Evolutionary conservation across 2,329 filamentous ascomycete species (phyloP).

Genomic region (Drechslerella stenobrocha): DNA sequence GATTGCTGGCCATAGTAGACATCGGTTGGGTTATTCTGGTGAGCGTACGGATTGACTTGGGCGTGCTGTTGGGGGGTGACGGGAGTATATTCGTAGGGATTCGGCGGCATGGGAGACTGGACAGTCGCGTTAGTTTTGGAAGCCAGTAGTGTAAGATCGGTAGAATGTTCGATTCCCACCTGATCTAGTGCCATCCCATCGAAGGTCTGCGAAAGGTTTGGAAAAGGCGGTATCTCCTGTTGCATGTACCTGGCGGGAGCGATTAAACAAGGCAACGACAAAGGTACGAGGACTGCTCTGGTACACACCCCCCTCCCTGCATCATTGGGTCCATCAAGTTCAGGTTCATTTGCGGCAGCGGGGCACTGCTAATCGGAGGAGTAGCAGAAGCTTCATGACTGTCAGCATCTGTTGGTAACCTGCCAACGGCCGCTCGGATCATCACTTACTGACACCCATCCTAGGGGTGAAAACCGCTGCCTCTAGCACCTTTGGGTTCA

Average conservation of each 20-base stretch:
- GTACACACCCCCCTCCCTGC: constrained; percentile 26
- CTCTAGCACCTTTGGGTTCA: constrained; percentile 86
- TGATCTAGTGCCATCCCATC: constrained; percentile 34
- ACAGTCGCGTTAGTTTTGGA: constrained; percentile 2
- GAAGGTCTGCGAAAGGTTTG: constrained; percentile 37
- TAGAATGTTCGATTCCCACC: constrained; percentile 3
- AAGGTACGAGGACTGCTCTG: neutral
- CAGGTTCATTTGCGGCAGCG: constrained; percentile 54
- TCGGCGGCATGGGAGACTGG: constrained; percentile 54
- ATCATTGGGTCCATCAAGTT: constrained; percentile 45
- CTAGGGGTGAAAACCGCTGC: constrained; percentile 83
- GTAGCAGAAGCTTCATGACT: constrained; percentile 50
- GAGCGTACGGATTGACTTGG: constrained; percentile 58
- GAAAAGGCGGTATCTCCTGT: constrained; percentile 29
- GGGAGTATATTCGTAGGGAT: constrained; percentile 53
- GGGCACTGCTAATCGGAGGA: constrained; percentile 53
- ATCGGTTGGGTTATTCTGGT: constrained; percentile 63
- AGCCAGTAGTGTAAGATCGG: neutral
- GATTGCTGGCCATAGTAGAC: constrained; percentile 63
- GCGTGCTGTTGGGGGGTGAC: constrained; percentile 54
- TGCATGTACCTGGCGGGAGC: constrained; percentile 29
- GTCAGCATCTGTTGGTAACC: too few species aligned
- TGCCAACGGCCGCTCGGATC: constrained; percentile 49
- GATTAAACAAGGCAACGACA: constrained; percentile 3
- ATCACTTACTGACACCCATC: constrained; percentile 56